Evolutionary conservation across 129 eudicot genomes (phyloP).

Genomic region (Helianthus tuberosus): DNA sequence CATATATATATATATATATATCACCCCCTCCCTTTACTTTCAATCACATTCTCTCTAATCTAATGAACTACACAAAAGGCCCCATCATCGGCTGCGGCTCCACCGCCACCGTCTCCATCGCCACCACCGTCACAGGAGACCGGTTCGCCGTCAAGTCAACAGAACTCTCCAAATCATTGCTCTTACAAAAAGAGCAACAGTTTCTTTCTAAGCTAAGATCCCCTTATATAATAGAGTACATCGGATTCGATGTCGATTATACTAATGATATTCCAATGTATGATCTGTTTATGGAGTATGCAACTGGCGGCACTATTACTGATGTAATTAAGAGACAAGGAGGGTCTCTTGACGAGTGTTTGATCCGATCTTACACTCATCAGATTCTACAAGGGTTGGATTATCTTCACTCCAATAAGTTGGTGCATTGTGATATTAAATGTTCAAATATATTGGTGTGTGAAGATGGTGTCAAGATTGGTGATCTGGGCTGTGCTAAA

Average conservation of each 20-base stretch:
- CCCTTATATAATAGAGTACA: constrained; percentile 49
- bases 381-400: constrained; percentile 64
- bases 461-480: constrained; percentile 54
- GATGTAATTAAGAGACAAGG: constrained; percentile 58
- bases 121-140: constrained; percentile 52
- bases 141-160: constrained; percentile 70
- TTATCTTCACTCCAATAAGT: constrained; percentile 58
- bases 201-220: constrained; percentile 56
- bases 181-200: constrained; percentile 50
- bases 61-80: constrained; percentile 69
- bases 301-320: constrained; percentile 50
- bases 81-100: constrained; percentile 69
- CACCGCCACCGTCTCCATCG: constrained; percentile 69
- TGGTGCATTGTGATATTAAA: constrained; percentile 84
- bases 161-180: constrained; percentile 43
- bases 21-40: background rate
- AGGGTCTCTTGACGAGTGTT: constrained; percentile 51
- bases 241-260: constrained; percentile 47
- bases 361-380: constrained; percentile 44
- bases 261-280: constrained; percentile 31
- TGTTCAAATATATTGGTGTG: constrained; percentile 58
- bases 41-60: background rate
- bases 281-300: constrained; percentile 72
- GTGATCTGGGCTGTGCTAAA: constrained; percentile 76
- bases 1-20: no score